Evolutionary conservation across 768 basidiomycete genomes (phyloP), one percentile per base, ranked within the genome.

Genomic region (Naganishia onofrii): DNA sequence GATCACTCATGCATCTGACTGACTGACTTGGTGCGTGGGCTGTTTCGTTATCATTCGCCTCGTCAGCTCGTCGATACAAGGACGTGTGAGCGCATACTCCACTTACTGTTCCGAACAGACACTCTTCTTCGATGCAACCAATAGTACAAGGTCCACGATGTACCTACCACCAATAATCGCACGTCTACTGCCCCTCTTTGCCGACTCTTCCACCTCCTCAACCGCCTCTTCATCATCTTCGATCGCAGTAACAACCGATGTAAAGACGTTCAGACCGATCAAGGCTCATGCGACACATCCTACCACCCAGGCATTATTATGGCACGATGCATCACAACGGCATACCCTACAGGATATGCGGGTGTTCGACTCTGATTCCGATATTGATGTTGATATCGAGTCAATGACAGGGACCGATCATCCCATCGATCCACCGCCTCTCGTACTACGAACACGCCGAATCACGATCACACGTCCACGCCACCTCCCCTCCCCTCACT

Each of bases 241-340:
- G 32, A 31, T 44, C 7, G 19, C 23, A 31, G 55, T 19, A 7
- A 48, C 60, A 10, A 55, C 57, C 32, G 52, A 65, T 32, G 19
- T 63, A 56, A 51, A 53, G 38, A 64, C 69, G 5, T 78, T 81
- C 68, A 66, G 71, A 34, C 78, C 80, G 5, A 75, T 79, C 29
- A 76, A 77, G 70, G 80, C 79, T 10, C 77, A 79, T 68, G 71
- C 72, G 9, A 66, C 71, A 17, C 67, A 57, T 34, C 63, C 71
- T 3, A 52, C 48, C 0, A 36, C 17, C n/a, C 51, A 58, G n/a
- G 44, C 60, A 15, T 29, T 72, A 12, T 58, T 72, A n/a, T 54
- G 57, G 58, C 71, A 72, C 67, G 55, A 72, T 53, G 31, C 67
- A 23, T 42, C 67, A 28, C 6, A 29, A 31, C 19, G 54, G n/a